These are phyloP conservation scores for Pontederia crassipes DNA, from an alignment of 176 grass and related monocot species.

Conservation along the genomic window DNA sequence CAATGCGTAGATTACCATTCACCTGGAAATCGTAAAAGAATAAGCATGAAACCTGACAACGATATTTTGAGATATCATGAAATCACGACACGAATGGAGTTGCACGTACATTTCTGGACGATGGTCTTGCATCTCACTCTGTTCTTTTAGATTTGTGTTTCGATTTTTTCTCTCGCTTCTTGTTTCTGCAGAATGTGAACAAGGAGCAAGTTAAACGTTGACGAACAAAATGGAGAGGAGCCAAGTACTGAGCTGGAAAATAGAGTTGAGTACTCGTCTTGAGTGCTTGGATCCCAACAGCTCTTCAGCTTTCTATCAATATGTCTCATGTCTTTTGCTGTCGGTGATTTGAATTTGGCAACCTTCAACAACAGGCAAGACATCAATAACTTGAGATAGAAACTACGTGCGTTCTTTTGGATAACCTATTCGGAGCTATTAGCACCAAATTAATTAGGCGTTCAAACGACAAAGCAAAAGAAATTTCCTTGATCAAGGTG, in stretches of 20 bases:
- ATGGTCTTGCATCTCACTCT: conserved; percentile 32
- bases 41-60: too few species aligned
- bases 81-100: neutral
- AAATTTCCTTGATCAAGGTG: too few species aligned
- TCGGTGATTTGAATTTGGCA: conserved; percentile 42
- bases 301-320: conserved; percentile 61
- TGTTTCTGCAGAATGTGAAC: conserved; percentile 28
- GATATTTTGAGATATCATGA: too few species aligned
- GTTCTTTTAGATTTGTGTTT: conserved; percentile 75
- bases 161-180: conserved; percentile 64
- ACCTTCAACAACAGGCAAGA: conserved; percentile 19
- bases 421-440: too few species aligned
- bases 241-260: neutral
- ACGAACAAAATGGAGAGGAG: neutral
- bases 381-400: too few species aligned
- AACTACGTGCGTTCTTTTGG: too few species aligned
- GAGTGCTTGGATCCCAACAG: conserved; percentile 61
- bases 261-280: conserved; percentile 36
- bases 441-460: too few species aligned
- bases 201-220: neutral
- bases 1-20: too few species aligned
- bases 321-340: conserved; percentile 47
- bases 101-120: neutral
- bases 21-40: too few species aligned
- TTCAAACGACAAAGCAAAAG: too few species aligned